Evolutionary conservation across 305 asterid genomes (phyloP).

Genomic region (Stenogyne calaminthoides): DNA sequence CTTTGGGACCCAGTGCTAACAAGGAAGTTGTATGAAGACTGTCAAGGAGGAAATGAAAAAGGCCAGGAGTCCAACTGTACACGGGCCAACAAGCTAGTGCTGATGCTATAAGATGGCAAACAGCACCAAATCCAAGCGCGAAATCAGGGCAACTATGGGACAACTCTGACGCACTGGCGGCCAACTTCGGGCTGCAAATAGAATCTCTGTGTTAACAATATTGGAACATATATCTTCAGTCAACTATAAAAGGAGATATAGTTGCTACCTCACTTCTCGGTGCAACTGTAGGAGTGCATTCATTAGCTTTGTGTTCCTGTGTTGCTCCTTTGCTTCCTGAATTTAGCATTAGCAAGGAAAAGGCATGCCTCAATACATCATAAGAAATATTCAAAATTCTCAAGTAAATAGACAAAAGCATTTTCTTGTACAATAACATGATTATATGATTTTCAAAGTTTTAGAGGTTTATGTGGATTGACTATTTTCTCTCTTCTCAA

Average conservation of each 20-base stretch:
- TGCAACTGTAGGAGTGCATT: conserved; percentile 68
- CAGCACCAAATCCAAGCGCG: conserved; percentile 84
- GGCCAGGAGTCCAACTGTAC: conserved; percentile 95
- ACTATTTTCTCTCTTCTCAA: conserved; percentile 17
- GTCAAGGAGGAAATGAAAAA: conserved; percentile 59
- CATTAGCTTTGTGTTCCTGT: conserved; percentile 87
- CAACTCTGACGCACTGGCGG: conserved; percentile 74
- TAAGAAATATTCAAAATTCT: conserved; percentile 7
- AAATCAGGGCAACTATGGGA: conserved; percentile 70
- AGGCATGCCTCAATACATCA: conserved; percentile 10
- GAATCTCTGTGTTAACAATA: conserved; percentile 32
- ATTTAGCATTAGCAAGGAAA: conserved; percentile 34
- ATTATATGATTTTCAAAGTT: not conserved
- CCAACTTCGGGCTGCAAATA: conserved; percentile 85
- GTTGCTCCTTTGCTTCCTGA: conserved; percentile 93
- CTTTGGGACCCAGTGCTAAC: conserved; percentile 92
- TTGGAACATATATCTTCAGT: conserved; percentile 9
- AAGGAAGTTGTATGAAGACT: conserved; percentile 69
- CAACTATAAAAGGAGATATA: conserved; percentile 27
- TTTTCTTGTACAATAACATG: conserved; percentile 16
- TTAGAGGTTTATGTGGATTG: not conserved
- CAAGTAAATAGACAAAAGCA: conserved; percentile 18
- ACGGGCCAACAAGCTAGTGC: conserved; percentile 97
- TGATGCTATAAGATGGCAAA: conserved; percentile 91
- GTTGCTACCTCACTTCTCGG: conserved; percentile 59